Percentiles rank a stretch among this genome's conserved stretches.
Evolutionary conservation across 2,329 filamentous ascomycete species (phyloP).

Genomic region (Dendrostoma leiphaemia): DNA sequence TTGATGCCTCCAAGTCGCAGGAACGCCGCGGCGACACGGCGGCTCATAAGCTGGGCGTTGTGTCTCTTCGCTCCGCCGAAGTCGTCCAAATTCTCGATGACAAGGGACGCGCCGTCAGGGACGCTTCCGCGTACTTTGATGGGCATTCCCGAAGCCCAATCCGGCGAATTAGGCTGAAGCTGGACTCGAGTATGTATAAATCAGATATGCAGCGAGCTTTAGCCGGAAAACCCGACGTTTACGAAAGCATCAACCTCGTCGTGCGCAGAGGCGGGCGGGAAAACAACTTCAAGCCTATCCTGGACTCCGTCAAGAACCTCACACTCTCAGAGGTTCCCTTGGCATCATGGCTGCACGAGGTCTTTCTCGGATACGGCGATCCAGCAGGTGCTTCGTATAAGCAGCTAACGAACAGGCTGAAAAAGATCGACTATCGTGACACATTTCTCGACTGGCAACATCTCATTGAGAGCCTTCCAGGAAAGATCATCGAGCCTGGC

Average conservation of each 20-base stretch:
- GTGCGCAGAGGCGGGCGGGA: constrained; percentile 81
- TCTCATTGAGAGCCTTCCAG: constrained; percentile 84
- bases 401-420: constrained; percentile 73
- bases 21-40: constrained; percentile 49
- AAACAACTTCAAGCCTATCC: constrained; percentile 94
- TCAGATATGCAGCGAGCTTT: constrained; percentile 66
- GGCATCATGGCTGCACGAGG: constrained; percentile 90
- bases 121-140: constrained; percentile 60
- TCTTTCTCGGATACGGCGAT: constrained; percentile 96
- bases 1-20: constrained; percentile 60
- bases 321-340: constrained; percentile 82
- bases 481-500: constrained; percentile 77
- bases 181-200: constrained; percentile 78
- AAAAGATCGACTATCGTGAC: constrained; percentile 84
- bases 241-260: constrained; percentile 81
- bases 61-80: constrained; percentile 76
- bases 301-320: constrained; percentile 87
- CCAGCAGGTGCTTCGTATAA: constrained; percentile 85
- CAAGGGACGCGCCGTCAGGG: constrained; percentile 70
- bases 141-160: constrained; percentile 59
- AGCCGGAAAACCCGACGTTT: constrained; percentile 72
- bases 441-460: constrained; percentile 97
- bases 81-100: constrained; percentile 85
- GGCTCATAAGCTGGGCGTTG: constrained; percentile 64
- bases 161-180: constrained; percentile 72